A percentile compares a stretch with the other conserved stretches of the same genome.
Conservation (phyloP, 73 alveolate genomes). For the Paramecium caudatum region DNA sequence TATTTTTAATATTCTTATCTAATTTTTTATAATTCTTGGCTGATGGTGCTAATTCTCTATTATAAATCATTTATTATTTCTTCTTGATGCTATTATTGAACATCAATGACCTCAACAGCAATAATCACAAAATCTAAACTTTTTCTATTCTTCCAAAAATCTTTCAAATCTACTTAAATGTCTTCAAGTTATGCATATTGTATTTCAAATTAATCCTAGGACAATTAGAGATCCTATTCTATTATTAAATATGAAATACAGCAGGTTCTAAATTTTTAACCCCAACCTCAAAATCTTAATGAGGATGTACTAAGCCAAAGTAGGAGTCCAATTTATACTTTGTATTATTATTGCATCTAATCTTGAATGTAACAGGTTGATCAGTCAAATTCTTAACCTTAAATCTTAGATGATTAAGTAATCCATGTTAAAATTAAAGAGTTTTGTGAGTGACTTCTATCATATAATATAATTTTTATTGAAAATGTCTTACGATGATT, state of each 20-base stretch:
- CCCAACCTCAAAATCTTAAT: background rate
- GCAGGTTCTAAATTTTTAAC: background rate
- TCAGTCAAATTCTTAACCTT: background rate
- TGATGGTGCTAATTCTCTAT: background rate
- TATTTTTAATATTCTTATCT: background rate
- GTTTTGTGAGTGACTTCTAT: conserved; percentile 15
- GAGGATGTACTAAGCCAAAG: background rate
- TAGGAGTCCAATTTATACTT: conserved; percentile 17
- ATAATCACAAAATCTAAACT: conserved; percentile 3
- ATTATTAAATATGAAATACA: background rate
- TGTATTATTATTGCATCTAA: conserved; percentile 19
- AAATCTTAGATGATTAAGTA: background rate
- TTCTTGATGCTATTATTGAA: background rate
- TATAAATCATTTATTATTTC: background rate
- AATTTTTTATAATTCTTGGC: background rate
- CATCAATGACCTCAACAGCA: background rate
- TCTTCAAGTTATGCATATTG: background rate
- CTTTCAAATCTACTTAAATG: background rate
- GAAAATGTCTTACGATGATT: background rate
- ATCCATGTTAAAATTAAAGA: background rate
- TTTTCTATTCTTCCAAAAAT: background rate
- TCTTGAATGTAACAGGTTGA: background rate
- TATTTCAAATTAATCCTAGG: background rate
- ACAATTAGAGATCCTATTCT: background rate
- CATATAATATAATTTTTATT: background rate